phyloP scores from a whole-genome alignment of 306 rosid species.

The Rosa chinensis region DNA sequence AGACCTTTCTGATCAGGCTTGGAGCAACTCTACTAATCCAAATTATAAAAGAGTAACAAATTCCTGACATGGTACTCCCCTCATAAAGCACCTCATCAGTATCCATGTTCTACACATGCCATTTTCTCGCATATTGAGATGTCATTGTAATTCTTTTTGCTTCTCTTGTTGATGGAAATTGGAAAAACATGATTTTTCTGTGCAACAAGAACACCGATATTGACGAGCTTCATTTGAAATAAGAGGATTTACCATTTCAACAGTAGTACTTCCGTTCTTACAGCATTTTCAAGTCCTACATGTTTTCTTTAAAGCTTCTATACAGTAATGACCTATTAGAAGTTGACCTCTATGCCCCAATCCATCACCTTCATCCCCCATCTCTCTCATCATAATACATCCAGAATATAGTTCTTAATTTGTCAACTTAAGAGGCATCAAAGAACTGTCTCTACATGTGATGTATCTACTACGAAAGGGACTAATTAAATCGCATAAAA shows the following conservation, averaged over 20 bases:
- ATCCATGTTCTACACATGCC: background rate
- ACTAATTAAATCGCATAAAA: background rate
- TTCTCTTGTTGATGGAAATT: background rate
- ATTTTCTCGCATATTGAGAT: background rate
- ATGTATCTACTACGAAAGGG: background rate
- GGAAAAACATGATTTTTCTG: background rate
- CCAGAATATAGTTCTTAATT: background rate
- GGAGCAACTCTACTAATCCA: background rate
- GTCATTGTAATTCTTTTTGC: background rate
- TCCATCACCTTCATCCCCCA: slow-evolving; percentile 1
- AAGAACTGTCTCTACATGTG: background rate
- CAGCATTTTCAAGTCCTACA: background rate
- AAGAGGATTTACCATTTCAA: background rate
- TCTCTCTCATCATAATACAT: background rate
- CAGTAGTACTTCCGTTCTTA: background rate
- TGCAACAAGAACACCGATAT: background rate
- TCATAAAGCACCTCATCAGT: background rate
- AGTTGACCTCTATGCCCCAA: background rate
- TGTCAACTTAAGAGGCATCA: background rate
- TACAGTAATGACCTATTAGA: background rate
- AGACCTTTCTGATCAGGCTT: background rate
- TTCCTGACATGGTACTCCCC: background rate
- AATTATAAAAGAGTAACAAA: background rate
- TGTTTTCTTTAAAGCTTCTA: background rate
- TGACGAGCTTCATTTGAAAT: background rate